Evolutionary conservation across 345 rosid genomes (phyloP).

Genomic region (Iberis pinnata): DNA sequence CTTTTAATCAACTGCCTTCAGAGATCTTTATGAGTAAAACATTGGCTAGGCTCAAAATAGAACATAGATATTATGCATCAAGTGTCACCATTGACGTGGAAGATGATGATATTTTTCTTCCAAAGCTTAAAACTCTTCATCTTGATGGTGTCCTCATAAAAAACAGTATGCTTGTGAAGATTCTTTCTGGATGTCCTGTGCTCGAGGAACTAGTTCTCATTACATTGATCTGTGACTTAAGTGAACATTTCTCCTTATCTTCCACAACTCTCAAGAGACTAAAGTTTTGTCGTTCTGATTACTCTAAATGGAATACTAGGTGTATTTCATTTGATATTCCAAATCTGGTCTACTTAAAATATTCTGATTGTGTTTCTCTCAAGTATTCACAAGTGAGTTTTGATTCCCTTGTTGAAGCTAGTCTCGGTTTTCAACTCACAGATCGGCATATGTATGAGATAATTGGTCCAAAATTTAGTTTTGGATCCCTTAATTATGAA

Average conservation of each 20-base stretch:
- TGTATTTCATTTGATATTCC: constrained; percentile 12
- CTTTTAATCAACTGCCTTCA: too few species aligned
- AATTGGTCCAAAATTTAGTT: neutral
- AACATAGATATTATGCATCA: neutral
- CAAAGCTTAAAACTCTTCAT: neutral
- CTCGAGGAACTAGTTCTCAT: neutral
- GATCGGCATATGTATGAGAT: neutral
- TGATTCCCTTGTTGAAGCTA: constrained; percentile 17
- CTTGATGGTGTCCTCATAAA: neutral
- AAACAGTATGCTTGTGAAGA: constrained; percentile 33
- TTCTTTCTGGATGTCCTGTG: neutral
- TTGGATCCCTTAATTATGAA: neutral
- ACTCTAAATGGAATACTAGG: neutral
- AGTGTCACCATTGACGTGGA: neutral
- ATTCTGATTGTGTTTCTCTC: neutral
- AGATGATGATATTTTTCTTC: neutral
- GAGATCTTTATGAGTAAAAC: neutral
- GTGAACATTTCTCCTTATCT: neutral
- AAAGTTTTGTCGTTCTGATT: neutral
- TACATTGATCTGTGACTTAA: neutral
- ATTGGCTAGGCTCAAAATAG: neutral
- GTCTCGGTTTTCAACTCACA: constrained; percentile 2
- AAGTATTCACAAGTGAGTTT: neutral
- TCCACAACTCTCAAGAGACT: constrained; percentile 1
- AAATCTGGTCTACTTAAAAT: constrained; percentile 5